phyloP scores from a whole-genome alignment of 2,329 filamentous ascomycete species.

The Acarospora socialis region DNA sequence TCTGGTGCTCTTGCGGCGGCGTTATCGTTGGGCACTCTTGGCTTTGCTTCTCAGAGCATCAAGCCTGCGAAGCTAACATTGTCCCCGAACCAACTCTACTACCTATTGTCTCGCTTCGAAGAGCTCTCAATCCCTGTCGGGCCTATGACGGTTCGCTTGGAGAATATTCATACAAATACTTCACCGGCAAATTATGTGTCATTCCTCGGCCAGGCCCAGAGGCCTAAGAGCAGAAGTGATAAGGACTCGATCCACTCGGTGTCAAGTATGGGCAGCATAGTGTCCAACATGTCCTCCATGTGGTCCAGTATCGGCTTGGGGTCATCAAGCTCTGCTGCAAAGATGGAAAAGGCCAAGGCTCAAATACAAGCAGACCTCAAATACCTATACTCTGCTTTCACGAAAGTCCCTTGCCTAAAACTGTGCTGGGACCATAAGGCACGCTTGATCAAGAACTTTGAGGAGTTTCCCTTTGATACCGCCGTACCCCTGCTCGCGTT shows the following conservation, averaged over 20 bases:
- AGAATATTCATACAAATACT: constrained; percentile 81
- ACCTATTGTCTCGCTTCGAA: constrained; percentile 87
- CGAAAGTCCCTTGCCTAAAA: constrained; percentile 86
- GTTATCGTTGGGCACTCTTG: constrained; percentile 72
- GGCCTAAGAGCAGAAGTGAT: constrained; percentile 65
- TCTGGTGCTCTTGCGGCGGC: constrained; percentile 64
- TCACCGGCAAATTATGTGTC: constrained; percentile 89
- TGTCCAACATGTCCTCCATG: constrained; percentile 89
- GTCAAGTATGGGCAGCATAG: constrained; percentile 89
- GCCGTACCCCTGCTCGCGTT: constrained; percentile 93
- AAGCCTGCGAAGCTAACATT: constrained; percentile 86
- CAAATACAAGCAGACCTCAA: constrained; percentile 76
- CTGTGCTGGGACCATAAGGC: constrained; percentile 88
- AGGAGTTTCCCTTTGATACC: constrained; percentile 96
- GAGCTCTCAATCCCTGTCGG: constrained; percentile 82
- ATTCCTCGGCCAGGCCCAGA: constrained; percentile 72
- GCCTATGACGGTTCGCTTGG: constrained; percentile 88
- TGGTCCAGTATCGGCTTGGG: constrained; percentile 82
- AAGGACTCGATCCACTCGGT: constrained; percentile 87
- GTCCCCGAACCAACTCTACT: constrained; percentile 93
- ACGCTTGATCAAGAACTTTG: constrained; percentile 77
- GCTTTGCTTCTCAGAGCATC: constrained; percentile 67
- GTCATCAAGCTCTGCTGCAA: constrained; percentile 63
- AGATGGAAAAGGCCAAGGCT: constrained; percentile 79
- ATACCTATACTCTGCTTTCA: constrained; percentile 95